A percentile compares a stretch with the other conserved stretches of the same genome.
phyloP scores from a whole-genome alignment of 2,329 filamentous ascomycete species.

The Cercospora sp. region DNA sequence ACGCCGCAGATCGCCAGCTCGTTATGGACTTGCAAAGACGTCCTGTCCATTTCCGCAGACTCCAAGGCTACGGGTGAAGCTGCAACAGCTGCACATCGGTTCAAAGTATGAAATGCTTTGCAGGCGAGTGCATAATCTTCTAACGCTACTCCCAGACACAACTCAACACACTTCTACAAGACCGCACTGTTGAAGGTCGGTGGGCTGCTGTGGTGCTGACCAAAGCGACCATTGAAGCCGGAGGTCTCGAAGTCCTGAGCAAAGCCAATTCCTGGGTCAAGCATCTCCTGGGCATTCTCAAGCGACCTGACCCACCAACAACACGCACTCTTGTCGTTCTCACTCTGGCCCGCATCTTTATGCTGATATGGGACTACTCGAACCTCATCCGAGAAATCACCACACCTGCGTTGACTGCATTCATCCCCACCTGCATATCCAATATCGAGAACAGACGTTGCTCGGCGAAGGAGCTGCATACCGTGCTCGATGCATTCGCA shows the following conservation, averaged over 20 bases:
- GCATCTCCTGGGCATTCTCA: conserved; percentile 71
- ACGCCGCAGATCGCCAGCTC: conserved; percentile 65
- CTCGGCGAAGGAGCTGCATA: conserved; percentile 52
- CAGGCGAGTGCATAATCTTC: not conserved
- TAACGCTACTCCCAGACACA: conserved; percentile 52
- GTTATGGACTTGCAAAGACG: conserved; percentile 55
- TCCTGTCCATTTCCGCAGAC: conserved; percentile 62
- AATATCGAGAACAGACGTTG: conserved; percentile 50
- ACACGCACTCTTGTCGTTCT: conserved; percentile 76
- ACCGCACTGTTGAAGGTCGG: conserved; percentile 70
- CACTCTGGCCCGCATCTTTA: conserved; percentile 78
- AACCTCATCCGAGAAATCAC: conserved; percentile 85
- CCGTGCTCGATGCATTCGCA: conserved; percentile 69
- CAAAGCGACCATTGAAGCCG: conserved; percentile 78
- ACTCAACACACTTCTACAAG: conserved; percentile 74
- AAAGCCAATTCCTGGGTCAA: conserved; percentile 73
- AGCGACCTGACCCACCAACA: conserved; percentile 74
- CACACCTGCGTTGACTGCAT: conserved; percentile 74
- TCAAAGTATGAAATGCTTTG: conserved; percentile 51
- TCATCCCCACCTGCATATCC: conserved; percentile 71
- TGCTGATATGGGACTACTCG: conserved; percentile 76
- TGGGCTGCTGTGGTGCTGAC: conserved; percentile 76
- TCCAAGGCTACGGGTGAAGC: conserved; percentile 63
- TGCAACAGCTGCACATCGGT: conserved; percentile 72
- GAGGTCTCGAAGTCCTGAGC: conserved; percentile 78